phyloP scores from a whole-genome alignment of 164 flowering plant genomes.

The Aristolochia californica region DNA sequence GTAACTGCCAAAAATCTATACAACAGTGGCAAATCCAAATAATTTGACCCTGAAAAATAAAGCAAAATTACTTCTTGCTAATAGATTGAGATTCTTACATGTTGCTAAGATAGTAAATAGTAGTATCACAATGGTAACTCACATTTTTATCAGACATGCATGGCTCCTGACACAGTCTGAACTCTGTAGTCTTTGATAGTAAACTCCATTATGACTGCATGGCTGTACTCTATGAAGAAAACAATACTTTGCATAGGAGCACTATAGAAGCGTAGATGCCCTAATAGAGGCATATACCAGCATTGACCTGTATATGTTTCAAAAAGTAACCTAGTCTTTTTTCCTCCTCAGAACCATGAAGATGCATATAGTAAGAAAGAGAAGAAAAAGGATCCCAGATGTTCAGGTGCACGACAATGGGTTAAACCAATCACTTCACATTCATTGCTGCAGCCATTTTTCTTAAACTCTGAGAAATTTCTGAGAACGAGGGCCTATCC shows the following conservation, averaged over 20 bases:
- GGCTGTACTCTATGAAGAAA: conserved; percentile 15
- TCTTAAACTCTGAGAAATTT: conserved; percentile 82
- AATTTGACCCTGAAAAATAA: conserved; percentile 19
- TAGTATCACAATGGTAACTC: conserved; percentile 14
- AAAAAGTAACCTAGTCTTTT: conserved; percentile 14
- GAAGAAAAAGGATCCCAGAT: conserved; percentile 7
- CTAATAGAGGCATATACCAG: conserved; percentile 15
- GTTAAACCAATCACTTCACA: conserved; percentile 39
- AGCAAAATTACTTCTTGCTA: conserved; percentile 1
- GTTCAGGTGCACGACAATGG: neutral
- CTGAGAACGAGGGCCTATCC: conserved; percentile 78
- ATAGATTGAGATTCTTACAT: neutral
- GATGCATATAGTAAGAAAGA: conserved; percentile 13
- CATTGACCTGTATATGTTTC: conserved; percentile 14
- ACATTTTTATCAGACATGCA: conserved; percentile 21
- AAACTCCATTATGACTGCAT: conserved; percentile 10
- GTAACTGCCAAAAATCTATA: conserved; percentile 12
- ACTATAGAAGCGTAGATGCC: conserved; percentile 9
- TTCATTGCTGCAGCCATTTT: conserved; percentile 88
- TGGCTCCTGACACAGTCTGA: conserved; percentile 13
- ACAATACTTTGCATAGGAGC: conserved; percentile 18
- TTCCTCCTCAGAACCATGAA: conserved; percentile 12
- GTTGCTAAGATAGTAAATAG: neutral
- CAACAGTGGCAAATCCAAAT: conserved; percentile 13
- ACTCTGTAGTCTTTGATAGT: conserved; percentile 5